Percentiles rank a stretch among this genome's conserved stretches.
Conservation (phyloP, 805 yeast species). For the Isabelozyma gotoi region DNA sequence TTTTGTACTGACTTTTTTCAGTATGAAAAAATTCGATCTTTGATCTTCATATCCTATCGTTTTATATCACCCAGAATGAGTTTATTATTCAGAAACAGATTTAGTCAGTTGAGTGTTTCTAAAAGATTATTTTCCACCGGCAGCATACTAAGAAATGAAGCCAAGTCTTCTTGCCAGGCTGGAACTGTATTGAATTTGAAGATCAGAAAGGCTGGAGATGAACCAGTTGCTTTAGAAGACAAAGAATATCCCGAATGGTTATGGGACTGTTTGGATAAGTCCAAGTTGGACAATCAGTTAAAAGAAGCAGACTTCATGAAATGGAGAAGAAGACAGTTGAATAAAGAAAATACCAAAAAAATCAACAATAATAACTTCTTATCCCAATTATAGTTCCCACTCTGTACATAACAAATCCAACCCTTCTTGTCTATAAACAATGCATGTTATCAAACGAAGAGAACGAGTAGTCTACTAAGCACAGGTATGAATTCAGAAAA, state of each 20-base stretch:
- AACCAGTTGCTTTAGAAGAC: conserved; percentile 85
- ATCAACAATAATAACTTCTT: conserved; percentile 81
- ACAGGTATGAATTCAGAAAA: too few relatives aligned
- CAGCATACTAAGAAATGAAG: neutral
- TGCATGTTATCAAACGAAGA: neutral
- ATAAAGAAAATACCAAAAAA: conserved; percentile 63
- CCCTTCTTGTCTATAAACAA: conserved; percentile 6
- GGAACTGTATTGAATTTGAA: conserved; percentile 75
- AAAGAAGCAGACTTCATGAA: conserved; percentile 61
- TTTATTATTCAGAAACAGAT: neutral
- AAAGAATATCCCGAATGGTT: conserved; percentile 92
- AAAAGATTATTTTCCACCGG: neutral
- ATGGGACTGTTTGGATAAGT: conserved; percentile 78
- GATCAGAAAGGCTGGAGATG: conserved; percentile 77
- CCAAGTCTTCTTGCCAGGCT: conserved; percentile 48
- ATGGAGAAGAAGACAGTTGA: conserved; percentile 66
- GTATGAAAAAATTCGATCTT: too few relatives aligned
- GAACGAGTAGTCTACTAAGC: too few relatives aligned
- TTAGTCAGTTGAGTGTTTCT: too few relatives aligned
- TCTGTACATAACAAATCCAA: conserved; percentile 1
- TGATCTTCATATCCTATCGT: neutral
- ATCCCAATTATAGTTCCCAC: conserved; percentile 46
- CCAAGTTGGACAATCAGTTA: conserved; percentile 55
- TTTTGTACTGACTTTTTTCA: too few relatives aligned
- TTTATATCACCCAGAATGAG: neutral